phyloP scores from a whole-genome alignment of 164 flowering plant species.

The Sextonia rubra region DNA sequence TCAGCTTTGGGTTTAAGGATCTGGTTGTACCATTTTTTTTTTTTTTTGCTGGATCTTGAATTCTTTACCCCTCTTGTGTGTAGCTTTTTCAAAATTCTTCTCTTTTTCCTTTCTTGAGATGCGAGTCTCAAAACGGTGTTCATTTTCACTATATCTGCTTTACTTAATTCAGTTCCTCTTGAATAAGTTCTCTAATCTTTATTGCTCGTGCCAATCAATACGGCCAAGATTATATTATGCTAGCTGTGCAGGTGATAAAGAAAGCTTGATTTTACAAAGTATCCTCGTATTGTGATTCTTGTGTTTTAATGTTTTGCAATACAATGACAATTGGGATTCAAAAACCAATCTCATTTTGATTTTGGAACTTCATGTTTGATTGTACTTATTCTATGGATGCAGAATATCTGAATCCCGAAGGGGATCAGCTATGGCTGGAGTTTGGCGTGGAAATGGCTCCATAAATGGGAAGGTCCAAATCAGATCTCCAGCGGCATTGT shows the following conservation, averaged over 20 bases:
- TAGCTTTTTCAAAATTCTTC: not conserved
- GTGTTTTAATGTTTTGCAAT: too few species aligned
- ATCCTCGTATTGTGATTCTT: not conserved
- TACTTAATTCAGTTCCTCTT: not conserved
- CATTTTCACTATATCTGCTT: not conserved
- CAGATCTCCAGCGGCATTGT: constrained; percentile 40
- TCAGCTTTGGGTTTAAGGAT: not conserved
- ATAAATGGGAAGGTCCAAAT: constrained; percentile 43
- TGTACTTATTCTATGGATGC: constrained; percentile 15
- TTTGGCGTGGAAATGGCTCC: constrained; percentile 43
- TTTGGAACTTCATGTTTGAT: not conserved
- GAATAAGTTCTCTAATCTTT: not conserved
- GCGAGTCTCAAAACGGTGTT: not conserved
- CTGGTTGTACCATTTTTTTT: not conserved
- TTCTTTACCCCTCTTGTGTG: not conserved
- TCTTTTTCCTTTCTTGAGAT: not conserved
- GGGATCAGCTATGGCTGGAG: constrained; percentile 31
- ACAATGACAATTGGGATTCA: not conserved
- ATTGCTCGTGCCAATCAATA: not conserved
- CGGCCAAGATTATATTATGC: not conserved
- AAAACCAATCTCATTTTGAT: not conserved
- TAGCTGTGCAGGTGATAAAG: not conserved
- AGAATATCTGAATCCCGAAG: constrained; percentile 57
- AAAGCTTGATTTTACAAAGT: not conserved
- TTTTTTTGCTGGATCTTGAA: not conserved